Percentiles rank a stretch among this genome's conserved stretches.
phyloP scores from a whole-genome alignment of 495 filamentous ascomycete genomes.

The Rusavskia elegans region DNA sequence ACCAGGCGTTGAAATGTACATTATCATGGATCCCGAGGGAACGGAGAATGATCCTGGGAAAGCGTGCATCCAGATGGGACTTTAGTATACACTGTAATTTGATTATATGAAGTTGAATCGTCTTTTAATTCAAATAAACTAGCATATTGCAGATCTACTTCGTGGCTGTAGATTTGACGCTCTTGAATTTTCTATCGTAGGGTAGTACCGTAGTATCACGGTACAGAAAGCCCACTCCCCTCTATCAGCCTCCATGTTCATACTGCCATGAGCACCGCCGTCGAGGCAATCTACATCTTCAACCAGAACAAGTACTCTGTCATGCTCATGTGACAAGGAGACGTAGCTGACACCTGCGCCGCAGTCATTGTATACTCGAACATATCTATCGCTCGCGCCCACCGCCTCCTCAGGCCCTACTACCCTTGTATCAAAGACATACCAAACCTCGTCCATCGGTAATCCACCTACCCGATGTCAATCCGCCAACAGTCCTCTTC shows the following conservation, averaged over 20 bases:
- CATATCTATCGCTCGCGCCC: slow-evolving; percentile 61
- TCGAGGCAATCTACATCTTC: slow-evolving; percentile 93
- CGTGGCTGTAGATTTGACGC: no score
- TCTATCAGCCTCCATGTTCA: neutral
- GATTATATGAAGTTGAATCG: no score
- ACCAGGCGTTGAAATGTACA: no score
- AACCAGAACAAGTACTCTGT: slow-evolving; percentile 72
- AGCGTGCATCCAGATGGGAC: no score
- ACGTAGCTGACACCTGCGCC: neutral
- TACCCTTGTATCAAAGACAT: slow-evolving; percentile 78
- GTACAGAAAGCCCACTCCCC: no score
- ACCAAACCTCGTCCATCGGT: slow-evolving; percentile 70
- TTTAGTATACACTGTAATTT: no score
- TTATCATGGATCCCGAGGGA: no score
- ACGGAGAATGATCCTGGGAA: no score
- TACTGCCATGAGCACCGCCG: slow-evolving; percentile 53
- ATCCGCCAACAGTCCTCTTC: slow-evolving; percentile 80
- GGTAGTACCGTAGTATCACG: no score
- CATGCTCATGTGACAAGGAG: neutral
- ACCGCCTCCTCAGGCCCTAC: slow-evolving; percentile 55
- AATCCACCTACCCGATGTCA: slow-evolving; percentile 64
- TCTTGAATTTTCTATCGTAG: no score
- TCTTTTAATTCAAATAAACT: no score
- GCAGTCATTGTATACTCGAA: slow-evolving; percentile 46
- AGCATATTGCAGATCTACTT: no score